phyloP scores from a whole-genome alignment of 108 stramenopile genomes.

The Nannochloropsis gaditana region DNA sequence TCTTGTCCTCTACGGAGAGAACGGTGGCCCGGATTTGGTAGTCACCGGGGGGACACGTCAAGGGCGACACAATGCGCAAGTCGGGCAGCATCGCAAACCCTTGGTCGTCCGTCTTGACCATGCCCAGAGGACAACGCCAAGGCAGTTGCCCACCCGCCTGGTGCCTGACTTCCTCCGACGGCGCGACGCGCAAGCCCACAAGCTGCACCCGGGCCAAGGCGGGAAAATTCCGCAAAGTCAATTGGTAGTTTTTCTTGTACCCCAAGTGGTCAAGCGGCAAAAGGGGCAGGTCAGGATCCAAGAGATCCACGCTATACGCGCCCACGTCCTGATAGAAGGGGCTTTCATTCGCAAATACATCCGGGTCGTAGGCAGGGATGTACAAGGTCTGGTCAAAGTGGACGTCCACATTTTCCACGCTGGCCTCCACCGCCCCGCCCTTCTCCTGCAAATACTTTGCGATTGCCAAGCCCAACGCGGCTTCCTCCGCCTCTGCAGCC shows the following conservation, averaged over 20 bases:
- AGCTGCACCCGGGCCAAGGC: neutral
- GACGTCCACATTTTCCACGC: neutral
- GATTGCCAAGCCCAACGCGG: neutral
- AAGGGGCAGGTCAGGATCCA: neutral
- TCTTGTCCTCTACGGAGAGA: neutral
- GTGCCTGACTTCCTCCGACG: neutral
- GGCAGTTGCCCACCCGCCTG: neutral
- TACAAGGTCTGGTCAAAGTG: neutral
- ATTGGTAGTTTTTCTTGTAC: neutral
- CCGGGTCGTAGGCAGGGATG: constrained; percentile 6
- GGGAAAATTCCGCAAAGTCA: constrained; percentile 13
- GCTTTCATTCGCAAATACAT: neutral
- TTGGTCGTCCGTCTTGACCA: neutral
- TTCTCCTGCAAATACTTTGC: neutral
- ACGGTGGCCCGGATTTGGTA: neutral
- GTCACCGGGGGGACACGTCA: neutral
- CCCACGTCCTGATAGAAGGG: neutral
- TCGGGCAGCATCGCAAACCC: neutral
- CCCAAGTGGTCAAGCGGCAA: neutral
- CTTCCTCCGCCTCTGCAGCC: neutral
- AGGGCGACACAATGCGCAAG: neutral
- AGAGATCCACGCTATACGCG: neutral
- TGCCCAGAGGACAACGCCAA: neutral
- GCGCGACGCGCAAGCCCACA: neutral
- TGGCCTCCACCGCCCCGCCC: neutral